Evolutionary conservation across 345 rosid genomes (phyloP).

Genomic region (Melastoma malabathricum): DNA sequence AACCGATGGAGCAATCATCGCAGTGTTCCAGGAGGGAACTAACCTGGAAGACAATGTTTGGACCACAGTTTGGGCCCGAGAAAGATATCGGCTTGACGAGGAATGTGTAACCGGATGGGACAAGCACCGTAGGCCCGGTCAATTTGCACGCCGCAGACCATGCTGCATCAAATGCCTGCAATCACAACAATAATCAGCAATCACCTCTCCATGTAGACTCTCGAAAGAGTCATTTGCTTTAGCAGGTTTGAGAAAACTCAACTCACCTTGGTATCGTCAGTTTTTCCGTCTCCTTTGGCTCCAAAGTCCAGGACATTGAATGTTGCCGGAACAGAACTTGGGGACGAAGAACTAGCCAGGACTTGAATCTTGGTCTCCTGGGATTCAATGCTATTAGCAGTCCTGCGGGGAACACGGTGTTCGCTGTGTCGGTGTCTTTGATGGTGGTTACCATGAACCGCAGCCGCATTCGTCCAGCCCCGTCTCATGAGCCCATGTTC

Average conservation of each 20-base stretch:
- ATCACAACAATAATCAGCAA: not conserved
- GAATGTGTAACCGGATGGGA: conserved; percentile 64
- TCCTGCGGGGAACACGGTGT: too few species aligned
- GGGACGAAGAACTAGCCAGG: too few species aligned
- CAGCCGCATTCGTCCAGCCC: too few species aligned
- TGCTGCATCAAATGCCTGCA: conserved; percentile 64
- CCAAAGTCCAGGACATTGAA: conserved; percentile 53
- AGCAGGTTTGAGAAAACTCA: not conserved
- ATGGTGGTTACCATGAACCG: too few species aligned
- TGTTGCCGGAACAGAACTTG: conserved; percentile 1
- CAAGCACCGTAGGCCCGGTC: conserved; percentile 39
- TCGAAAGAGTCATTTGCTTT: not conserved
- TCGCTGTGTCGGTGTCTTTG: too few species aligned
- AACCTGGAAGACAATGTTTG: conserved; percentile 62
- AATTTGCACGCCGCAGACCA: conserved; percentile 70
- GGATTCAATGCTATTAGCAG: too few species aligned
- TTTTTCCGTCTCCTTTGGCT: conserved; percentile 69
- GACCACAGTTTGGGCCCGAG: conserved; percentile 46
- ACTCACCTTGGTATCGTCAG: conserved; percentile 69
- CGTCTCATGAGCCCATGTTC: too few species aligned
- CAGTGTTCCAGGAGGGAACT: not conserved
- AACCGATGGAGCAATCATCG: too few species aligned
- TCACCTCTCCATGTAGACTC: not conserved
- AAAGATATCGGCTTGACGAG: conserved; percentile 62
- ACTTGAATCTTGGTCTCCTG: too few species aligned